phyloP scores from a whole-genome alignment of 2,329 filamentous ascomycete species.

The Cryphonectria japonica region DNA sequence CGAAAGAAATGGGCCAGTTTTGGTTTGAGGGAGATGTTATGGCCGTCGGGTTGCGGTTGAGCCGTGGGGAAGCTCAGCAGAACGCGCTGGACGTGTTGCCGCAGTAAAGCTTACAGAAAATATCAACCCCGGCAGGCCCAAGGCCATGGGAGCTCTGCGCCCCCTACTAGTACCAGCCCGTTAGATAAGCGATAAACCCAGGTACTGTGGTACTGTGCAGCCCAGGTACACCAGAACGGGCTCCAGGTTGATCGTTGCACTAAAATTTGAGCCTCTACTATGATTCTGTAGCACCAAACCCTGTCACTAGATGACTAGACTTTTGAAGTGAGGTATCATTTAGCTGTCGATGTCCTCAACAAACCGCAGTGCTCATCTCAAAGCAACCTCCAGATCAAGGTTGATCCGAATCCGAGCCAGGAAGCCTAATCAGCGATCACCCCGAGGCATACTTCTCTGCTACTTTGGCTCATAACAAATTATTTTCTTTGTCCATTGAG shows the following conservation, averaged over 20 bases:
- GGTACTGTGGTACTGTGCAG: background rate
- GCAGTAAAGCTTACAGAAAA: constrained; percentile 8
- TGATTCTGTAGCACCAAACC: background rate
- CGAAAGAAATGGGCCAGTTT: background rate
- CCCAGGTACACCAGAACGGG: background rate
- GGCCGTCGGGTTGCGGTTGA: constrained; percentile 8
- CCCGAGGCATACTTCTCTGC: background rate
- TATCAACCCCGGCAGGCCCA: constrained; percentile 9
- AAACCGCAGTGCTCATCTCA: background rate
- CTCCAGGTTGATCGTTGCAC: background rate
- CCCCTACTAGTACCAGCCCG: background rate
- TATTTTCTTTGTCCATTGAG: background rate
- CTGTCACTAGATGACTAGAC: background rate
- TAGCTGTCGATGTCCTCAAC: background rate
- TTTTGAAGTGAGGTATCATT: background rate
- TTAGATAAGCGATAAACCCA: constrained; percentile 13
- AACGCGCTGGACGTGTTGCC: constrained; percentile 10
- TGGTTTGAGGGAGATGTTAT: constrained; percentile 2
- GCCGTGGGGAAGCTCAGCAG: constrained; percentile 12
- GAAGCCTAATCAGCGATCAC: background rate
- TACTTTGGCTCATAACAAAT: background rate
- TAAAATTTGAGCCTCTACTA: background rate
- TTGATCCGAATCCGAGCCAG: background rate
- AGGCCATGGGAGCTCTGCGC: background rate
- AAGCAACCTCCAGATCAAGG: background rate